Evolutionary conservation across 108 stramenopile species (phyloP), one percentile per base, ranked within the genome.

Genomic region (Thalassiosira profunda): DNA sequence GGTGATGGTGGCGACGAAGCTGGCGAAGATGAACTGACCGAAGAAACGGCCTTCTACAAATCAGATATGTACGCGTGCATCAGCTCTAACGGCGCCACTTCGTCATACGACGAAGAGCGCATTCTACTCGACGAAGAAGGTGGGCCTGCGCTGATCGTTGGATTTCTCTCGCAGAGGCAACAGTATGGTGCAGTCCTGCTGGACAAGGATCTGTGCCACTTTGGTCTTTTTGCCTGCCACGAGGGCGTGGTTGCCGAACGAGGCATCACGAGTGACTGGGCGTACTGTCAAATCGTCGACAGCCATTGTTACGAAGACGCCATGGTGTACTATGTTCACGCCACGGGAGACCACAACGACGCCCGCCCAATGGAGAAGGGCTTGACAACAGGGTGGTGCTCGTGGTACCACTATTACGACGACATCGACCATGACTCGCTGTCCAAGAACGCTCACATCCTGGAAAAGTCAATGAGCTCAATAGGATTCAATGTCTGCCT

Each of bases 341-440:
- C 86, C 12, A 81, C 77, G 31, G 92, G 84, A 24, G 82, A 85
- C 21, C 74, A 87, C 58, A 95, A 97, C 57, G 70, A 83, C 37
- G 91, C 91, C 17, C 55, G 74, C 18, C 89, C 92, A 7, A 70
- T 92, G 61, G 83, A 88, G 29, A 87, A 92, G 70, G 85, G 85
- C 7, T 64, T 94, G 15, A 73, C 93, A 24, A 85, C 83, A 7
- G 95, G 97, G 34, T 97, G 97, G 97, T 97, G 97, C 63, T 83
- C 81, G 41, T 97, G 97, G 97, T 97, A 97, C 60, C 92, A 95
- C 72, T 96, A 92, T 58, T 97, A 96, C 54, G 86, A 89, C 47
- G 74, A 94, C 51, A 97, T 97, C 52, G 77, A 90, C 34, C 90
- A 87, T 43, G 78, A 67, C 24, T 83, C 71, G n/a, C 56, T 97